phyloP scores from a whole-genome alignment of 2,329 filamentous ascomycete species.

The Bipolaris victoriae region DNA sequence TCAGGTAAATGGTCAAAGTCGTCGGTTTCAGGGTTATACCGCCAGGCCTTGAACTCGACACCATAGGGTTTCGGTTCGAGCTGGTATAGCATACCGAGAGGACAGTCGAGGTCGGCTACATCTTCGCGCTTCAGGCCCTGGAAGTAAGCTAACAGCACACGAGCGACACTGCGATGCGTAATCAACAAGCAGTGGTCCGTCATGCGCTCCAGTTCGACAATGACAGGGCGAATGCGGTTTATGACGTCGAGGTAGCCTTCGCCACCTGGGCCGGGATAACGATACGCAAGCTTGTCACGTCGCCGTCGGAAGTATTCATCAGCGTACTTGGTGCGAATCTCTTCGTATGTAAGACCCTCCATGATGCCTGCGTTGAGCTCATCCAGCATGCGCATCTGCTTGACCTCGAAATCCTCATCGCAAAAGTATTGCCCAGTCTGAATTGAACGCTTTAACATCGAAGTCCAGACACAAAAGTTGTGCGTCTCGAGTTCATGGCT shows the following conservation, averaged over 20 bases:
- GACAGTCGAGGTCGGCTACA: slow-evolving; percentile 93
- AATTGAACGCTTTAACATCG: slow-evolving; percentile 89
- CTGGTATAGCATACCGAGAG: slow-evolving; percentile 90
- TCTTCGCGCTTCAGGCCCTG: slow-evolving; percentile 88
- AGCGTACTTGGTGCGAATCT: slow-evolving; percentile 79
- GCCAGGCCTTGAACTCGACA: slow-evolving; percentile 94
- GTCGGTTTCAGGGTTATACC: slow-evolving; percentile 77
- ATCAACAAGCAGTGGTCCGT: slow-evolving; percentile 94
- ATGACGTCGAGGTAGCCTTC: slow-evolving; percentile 98
- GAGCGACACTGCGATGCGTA: slow-evolving; percentile 87
- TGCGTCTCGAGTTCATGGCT: slow-evolving; percentile 63
- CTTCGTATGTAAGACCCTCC: slow-evolving; percentile 92
- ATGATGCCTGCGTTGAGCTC: slow-evolving; percentile 92
- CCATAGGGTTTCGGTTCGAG: slow-evolving; percentile 98
- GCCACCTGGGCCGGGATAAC: slow-evolving; percentile 93
- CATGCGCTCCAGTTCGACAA: slow-evolving; percentile 95
- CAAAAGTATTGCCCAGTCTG: slow-evolving; percentile 90
- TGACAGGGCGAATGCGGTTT: slow-evolving; percentile 91
- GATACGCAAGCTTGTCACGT: slow-evolving; percentile 90
- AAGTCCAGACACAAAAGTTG: slow-evolving; percentile 98
- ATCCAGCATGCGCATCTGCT: slow-evolving; percentile 97
- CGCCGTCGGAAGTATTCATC: slow-evolving; percentile 83
- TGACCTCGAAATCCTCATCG: slow-evolving; percentile 91
- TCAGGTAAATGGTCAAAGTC: slow-evolving; percentile 88
- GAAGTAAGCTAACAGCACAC: slow-evolving; percentile 95